Evolutionary conservation across 768 basidiomycete genomes (phyloP), one percentile per base, ranked within the genome.

Genomic region (Rhodotorula toruloides): DNA sequence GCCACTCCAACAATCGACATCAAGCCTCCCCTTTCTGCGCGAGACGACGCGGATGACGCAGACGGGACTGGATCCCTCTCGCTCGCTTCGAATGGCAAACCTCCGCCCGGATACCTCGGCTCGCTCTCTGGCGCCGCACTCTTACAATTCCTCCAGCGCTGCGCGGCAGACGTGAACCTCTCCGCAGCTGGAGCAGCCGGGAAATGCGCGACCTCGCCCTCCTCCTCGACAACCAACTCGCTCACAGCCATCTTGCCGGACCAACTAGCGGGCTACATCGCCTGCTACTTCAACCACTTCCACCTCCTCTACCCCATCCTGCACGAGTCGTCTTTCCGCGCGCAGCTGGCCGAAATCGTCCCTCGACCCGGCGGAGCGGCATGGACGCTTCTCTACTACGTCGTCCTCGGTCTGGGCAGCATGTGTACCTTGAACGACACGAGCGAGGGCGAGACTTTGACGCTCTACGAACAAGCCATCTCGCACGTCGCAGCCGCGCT

Each of bases 331-430:
- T 27, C 44, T 1, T 58, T 58, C 25, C 34, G 42, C 13, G 53
- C 57, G 13, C 47, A 58, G 16, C 46, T 58, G 3, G 57, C 44
- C 46, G 57, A 58, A 2, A 58, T 58, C 57, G n/a, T 58, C 27
- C 57, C 57, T 3, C 57, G 57, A 9, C 46, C 57, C 1, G 57
- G 57, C 36, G 57, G 57, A 0, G n/a, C 57, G 1, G 57, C 57
- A 10, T 58, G 44, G 21, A 32, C 11, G 21, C 46, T 58, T 10
- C 47, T 58, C 7, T 14, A 37, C n/a, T 14, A 25, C 0, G 10
- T 11, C n/a, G 16, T 58, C 19, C 57, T 48, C 32, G 57, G 46
- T 2, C 36, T 58, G 36, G 57, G 57, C 16, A 37, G 34, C n/a
- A 58, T 58, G 57, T 58, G 57, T 21, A 47, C 49, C 36, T 6